Conservation (phyloP, 441 rosid species). For the Hura crepitans region DNA sequence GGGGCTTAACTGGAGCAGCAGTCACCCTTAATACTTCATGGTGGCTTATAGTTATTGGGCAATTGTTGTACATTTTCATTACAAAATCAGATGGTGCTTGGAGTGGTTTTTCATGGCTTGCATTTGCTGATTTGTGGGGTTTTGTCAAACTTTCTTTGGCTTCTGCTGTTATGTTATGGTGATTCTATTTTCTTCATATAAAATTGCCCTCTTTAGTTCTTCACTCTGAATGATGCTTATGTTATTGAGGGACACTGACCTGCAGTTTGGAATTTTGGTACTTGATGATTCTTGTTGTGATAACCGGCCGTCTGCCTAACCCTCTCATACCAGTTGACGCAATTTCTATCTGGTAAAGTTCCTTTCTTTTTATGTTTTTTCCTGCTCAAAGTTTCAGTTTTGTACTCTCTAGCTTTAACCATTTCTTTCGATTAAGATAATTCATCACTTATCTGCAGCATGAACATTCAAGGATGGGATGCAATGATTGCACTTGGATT, state of each 20-base stretch:
- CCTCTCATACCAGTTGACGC: constrained; percentile 82
- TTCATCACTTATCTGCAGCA: constrained; percentile 42
- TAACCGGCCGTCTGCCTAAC: constrained; percentile 63
- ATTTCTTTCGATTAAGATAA: neutral
- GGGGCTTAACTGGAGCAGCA: constrained; percentile 80
- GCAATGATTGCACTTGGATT: constrained; percentile 88
- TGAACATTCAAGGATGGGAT: constrained; percentile 84
- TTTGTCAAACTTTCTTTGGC: constrained; percentile 79
- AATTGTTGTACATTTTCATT: constrained; percentile 66
- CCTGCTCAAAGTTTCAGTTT: neutral
- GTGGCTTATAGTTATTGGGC: constrained; percentile 65
- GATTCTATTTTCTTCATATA: constrained; percentile 10
- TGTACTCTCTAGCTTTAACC: neutral
- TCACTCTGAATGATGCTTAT: neutral
- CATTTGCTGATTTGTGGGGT: constrained; percentile 62
- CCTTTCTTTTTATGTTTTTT: too few species aligned
- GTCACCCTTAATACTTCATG: constrained; percentile 66
- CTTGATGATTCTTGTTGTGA: constrained; percentile 61
- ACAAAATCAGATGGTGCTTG: constrained; percentile 83
- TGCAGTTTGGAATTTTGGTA: constrained; percentile 92
- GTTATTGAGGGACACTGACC: neutral
- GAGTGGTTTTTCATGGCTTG: constrained; percentile 81
- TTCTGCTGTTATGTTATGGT: constrained; percentile 87
- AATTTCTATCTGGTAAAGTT: constrained; percentile 68
- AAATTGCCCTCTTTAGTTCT: neutral